Evolutionary conservation across 1,284 basidiomycete genomes (phyloP).

Genomic region (Lentinula novae-zelandiae): DNA sequence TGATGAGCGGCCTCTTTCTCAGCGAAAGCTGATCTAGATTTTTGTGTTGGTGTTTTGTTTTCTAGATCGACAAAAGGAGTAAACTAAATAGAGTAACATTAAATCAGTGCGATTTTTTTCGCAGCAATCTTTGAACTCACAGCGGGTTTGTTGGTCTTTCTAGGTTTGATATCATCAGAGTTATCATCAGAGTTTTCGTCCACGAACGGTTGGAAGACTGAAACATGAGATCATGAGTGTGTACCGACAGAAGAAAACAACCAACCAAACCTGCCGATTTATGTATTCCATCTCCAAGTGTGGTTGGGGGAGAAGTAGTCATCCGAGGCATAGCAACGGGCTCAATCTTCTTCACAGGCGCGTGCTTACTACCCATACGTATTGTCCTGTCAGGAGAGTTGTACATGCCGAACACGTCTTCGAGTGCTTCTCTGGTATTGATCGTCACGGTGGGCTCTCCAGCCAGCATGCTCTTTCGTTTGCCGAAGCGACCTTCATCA

Average conservation of each 20-base stretch:
- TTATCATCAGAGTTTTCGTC: slow-evolving; percentile 48
- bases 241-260: slow-evolving; percentile 11
- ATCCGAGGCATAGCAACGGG: slow-evolving; percentile 26
- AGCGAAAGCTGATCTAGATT: slow-evolving; percentile 8
- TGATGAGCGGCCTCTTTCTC: slow-evolving; percentile 28
- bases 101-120: background rate
- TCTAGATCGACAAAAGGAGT: slow-evolving; percentile 35
- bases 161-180: slow-evolving; percentile 16
- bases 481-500: slow-evolving; percentile 25
- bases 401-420: slow-evolving; percentile 93
- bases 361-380: slow-evolving; percentile 64
- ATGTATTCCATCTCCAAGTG: slow-evolving; percentile 20
- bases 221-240: slow-evolving; percentile 6
- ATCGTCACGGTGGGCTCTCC: slow-evolving; percentile 51
- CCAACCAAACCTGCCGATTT: slow-evolving; percentile 25
- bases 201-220: slow-evolving; percentile 55
- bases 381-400: slow-evolving; percentile 83
- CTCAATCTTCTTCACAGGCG: slow-evolving; percentile 62
- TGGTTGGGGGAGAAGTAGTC: slow-evolving; percentile 15
- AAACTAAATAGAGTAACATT: background rate
- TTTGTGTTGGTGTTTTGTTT: slow-evolving; percentile 17
- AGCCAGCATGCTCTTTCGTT: slow-evolving; percentile 35
- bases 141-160: slow-evolving; percentile 20
- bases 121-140: background rate
- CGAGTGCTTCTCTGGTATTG: slow-evolving; percentile 87